Base-by-base conservation (phyloP, 2,329 filamentous ascomycete species). In the Emmonsiellopsis sp. region DNA sequence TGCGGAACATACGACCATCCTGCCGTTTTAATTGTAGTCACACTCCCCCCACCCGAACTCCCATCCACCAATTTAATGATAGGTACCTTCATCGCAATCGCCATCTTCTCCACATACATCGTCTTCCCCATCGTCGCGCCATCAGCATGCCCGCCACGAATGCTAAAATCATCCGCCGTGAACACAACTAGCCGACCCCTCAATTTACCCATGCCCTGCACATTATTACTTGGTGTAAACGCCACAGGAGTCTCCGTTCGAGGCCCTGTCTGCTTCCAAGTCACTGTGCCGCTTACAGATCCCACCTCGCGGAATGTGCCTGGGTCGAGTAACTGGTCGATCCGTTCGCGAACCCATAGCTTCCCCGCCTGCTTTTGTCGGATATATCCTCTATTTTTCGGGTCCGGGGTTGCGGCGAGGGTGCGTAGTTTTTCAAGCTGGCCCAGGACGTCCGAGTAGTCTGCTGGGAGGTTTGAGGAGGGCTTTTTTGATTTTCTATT, bases 61-160 rank as follows among this genome's bases (percentile, higher is more conserved):
- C 82, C 82, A 65, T 85, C 82, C 1, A 84, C 81, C 5, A 85
- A 71, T 60, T 85, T 85, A 5, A 85, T 65, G 43, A 84, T 81
- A 0, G 82, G 82, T 5, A 84, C 51, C 42, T 78, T 76, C 54
- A 83, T 59, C 5, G 76, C 72, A 40, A 85, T 66, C 0, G 80
- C 79, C 31, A 85, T 64, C 60, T 83, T 83, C 66, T 85, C 82
- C 62, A 82, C 74, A 59, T 84, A 83, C 20, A 81, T 65, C 1
- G 80, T 84, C 66, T 82, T 83, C 44, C 75, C 78, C 62, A 66
- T 72, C 35, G 80, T 70, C 11, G 80, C 73, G 0, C 82, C 82
- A 66, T 85, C 82, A 0, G 82, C 81, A 70, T 85, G 82, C 1
- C 82, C 82, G 31, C 81, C 80, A 5, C 82, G 71, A 31, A 85